These are phyloP conservation scores for Nyctanthes arbortristis DNA, from an alignment of 257 asterid genomes.

Conservation along the genomic window DNA sequence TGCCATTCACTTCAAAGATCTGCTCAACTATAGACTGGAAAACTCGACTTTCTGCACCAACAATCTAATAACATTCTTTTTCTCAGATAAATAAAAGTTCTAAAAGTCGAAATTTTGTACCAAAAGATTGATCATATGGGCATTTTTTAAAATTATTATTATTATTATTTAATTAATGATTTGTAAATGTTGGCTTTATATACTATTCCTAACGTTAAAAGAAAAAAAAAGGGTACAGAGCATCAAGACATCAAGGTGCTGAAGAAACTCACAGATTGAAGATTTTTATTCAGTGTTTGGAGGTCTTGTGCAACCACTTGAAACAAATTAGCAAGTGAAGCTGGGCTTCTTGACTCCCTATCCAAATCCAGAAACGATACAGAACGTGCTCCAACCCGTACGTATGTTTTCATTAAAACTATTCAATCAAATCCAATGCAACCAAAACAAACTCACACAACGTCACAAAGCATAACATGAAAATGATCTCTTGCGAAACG, in stretches of 20 bases:
- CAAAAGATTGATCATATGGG: neutral
- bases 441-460: neutral
- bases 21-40: constrained; percentile 96
- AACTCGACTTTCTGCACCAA: constrained; percentile 94
- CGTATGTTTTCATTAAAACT: constrained; percentile 15
- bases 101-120: neutral
- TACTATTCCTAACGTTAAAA: no score
- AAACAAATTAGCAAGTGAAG: constrained; percentile 60
- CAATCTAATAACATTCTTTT: constrained; percentile 55
- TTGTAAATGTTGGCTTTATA: no score
- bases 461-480: no score
- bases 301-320: constrained; percentile 83
- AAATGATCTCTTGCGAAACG: no score
- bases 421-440: constrained; percentile 5
- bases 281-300: constrained; percentile 65
- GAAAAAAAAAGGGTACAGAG: no score
- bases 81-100: constrained; percentile 26
- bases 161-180: no score
- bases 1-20: constrained; percentile 95
- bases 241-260: no score
- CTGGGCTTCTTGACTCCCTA: constrained; percentile 35
- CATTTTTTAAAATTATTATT: no score
- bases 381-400: constrained; percentile 53
- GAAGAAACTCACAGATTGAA: constrained; percentile 66
- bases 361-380: constrained; percentile 55